A percentile compares a stretch with the other conserved stretches of the same genome.
phyloP scores from a whole-genome alignment of 2,329 filamentous ascomycete species.

The Xylaria sp. region DNA sequence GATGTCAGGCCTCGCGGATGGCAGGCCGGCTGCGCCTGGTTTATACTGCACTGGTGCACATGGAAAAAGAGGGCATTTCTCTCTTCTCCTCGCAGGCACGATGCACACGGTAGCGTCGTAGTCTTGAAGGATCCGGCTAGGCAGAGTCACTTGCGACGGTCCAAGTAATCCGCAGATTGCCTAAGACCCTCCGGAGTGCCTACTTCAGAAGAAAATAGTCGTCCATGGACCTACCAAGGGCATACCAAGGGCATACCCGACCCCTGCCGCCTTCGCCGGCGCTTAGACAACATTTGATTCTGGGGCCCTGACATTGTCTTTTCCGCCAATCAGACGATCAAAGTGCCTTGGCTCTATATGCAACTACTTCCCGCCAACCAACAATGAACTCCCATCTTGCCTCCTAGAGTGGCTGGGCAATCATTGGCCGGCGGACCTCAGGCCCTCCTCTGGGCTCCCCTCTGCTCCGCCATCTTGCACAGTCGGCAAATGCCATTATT shows the following conservation, averaged over 20 bases:
- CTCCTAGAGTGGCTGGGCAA: constrained; percentile 25
- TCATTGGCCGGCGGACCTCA: constrained; percentile 19
- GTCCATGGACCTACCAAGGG: constrained; percentile 15
- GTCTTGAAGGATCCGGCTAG: constrained; percentile 25
- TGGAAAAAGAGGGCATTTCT: background rate
- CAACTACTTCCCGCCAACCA: constrained; percentile 29
- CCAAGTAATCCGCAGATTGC: no score
- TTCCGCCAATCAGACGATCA: constrained; percentile 24
- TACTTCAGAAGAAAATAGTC: constrained; percentile 14
- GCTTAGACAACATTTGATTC: constrained; percentile 30
- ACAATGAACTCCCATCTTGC: constrained; percentile 20
- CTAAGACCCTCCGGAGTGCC: background rate
- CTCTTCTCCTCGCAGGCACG: background rate
- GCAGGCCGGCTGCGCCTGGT: constrained; percentile 10
- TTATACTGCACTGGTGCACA: constrained; percentile 10
- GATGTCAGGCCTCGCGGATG: constrained; percentile 13
- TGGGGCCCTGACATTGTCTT: constrained; percentile 21
- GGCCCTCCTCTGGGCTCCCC: constrained; percentile 10
- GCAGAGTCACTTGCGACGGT: background rate
- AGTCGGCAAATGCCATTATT: constrained; percentile 31
- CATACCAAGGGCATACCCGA: constrained; percentile 25
- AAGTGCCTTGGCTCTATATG: constrained; percentile 18
- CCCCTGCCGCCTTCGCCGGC: constrained; percentile 27
- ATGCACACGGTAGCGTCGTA: background rate
- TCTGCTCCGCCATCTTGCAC: constrained; percentile 11